Evolutionary conservation across 257 asterid species (phyloP).

Genomic region (Solanum medicagineum): DNA sequence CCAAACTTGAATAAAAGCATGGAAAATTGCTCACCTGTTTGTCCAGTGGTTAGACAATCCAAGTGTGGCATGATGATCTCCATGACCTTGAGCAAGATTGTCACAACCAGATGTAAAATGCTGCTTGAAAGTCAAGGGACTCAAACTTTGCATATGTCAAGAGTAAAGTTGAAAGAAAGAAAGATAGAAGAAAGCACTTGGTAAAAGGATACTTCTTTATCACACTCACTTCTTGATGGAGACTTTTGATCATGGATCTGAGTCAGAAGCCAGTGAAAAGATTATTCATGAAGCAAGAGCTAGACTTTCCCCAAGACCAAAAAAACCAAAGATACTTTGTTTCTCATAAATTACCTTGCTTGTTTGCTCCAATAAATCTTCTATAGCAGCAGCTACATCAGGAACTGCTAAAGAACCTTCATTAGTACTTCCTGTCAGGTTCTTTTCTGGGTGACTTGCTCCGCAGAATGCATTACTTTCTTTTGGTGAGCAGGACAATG

Average conservation of each 20-base stretch:
- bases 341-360: constrained; percentile 44
- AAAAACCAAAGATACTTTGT: background rate
- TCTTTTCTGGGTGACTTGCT: constrained; percentile 17
- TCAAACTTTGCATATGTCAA: constrained; percentile 1
- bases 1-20: background rate
- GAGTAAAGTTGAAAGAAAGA: background rate
- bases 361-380: constrained; percentile 83
- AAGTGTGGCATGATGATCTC: constrained; percentile 29
- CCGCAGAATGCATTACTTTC: constrained; percentile 2
- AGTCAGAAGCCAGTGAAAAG: constrained; percentile 16
- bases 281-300: background rate
- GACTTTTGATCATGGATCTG: constrained; percentile 72
- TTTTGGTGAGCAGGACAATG: constrained; percentile 7
- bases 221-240: constrained; percentile 44
- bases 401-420: constrained; percentile 42
- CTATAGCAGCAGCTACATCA: constrained; percentile 88
- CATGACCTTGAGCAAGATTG: constrained; percentile 49
- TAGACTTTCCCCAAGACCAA: background rate
- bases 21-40: constrained; percentile 35
- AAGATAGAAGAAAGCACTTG: background rate
- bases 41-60: constrained; percentile 58
- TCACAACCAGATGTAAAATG: constrained; percentile 52
- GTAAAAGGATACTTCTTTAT: constrained; percentile 54
- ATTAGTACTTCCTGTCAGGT: constrained; percentile 20
- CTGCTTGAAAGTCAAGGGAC: constrained; percentile 40